Conservation (phyloP, 2,329 filamentous ascomycete species). For the Fusarium sp. region DNA sequence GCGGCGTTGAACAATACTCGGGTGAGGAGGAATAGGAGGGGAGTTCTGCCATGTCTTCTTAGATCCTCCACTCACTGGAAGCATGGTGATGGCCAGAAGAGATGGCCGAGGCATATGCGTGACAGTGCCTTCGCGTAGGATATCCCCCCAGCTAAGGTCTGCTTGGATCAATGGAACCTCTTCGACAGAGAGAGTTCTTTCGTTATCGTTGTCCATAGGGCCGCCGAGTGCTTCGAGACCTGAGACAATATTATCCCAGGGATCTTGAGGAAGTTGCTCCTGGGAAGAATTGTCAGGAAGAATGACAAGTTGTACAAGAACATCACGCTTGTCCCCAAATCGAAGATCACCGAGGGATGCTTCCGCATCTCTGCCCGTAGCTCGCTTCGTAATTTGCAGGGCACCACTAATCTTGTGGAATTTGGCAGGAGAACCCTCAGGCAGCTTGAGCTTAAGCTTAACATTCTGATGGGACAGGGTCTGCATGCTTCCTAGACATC, state of each 20-base stretch:
- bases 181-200: slow-evolving; percentile 84
- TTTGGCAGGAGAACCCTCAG: slow-evolving; percentile 95
- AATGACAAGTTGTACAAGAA: slow-evolving; percentile 93
- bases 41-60: slow-evolving; percentile 71
- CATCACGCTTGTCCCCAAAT: slow-evolving; percentile 93
- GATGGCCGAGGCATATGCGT: slow-evolving; percentile 90
- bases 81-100: slow-evolving; percentile 92
- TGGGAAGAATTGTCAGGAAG: slow-evolving; percentile 82
- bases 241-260: slow-evolving; percentile 97
- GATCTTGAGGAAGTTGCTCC: slow-evolving; percentile 88
- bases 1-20: slow-evolving; percentile 90
- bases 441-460: slow-evolving; percentile 90
- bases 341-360: slow-evolving; percentile 89
- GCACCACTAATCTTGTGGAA: slow-evolving; percentile 99
- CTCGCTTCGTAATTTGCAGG: slow-evolving; percentile 93
- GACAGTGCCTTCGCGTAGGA: slow-evolving; percentile 85
- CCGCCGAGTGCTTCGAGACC: slow-evolving; percentile 93
- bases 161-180: slow-evolving; percentile 95
- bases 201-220: slow-evolving; percentile 84
- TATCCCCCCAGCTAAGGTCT: slow-evolving; percentile 91
- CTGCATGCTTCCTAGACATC: slow-evolving; percentile 90
- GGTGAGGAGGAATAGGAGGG: slow-evolving; percentile 92
- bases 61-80: slow-evolving; percentile 71
- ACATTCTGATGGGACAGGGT: slow-evolving; percentile 98
- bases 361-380: slow-evolving; percentile 92